A percentile compares a stretch with the other conserved stretches of the same genome.
These are phyloP conservation scores for Penicillium sp. DNA, from an alignment of 2,329 filamentous ascomycete species.

Conservation along the genomic window DNA sequence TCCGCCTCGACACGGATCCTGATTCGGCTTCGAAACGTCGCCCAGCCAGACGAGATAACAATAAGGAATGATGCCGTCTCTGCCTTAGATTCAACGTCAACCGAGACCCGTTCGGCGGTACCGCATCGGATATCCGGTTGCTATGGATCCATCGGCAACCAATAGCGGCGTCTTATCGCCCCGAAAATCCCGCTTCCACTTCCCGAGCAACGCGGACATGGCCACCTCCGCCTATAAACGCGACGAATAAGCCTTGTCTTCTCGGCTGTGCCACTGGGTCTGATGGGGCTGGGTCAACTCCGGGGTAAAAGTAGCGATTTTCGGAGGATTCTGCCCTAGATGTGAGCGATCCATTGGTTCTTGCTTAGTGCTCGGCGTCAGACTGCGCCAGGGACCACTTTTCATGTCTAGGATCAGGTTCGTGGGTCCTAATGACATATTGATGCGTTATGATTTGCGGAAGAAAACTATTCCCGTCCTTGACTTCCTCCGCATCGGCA, in stretches of 20 bases:
- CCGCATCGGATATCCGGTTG: conserved; percentile 17
- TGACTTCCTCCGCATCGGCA: conserved; percentile 22
- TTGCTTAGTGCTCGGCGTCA: neutral
- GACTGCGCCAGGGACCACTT: conserved; percentile 1
- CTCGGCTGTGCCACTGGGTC: neutral
- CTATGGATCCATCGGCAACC: conserved; percentile 6
- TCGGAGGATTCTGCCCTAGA: conserved; percentile 14
- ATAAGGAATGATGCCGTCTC: neutral
- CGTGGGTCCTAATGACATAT: conserved; percentile 12
- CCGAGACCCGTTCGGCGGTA: conserved; percentile 7
- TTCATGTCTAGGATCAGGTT: conserved; percentile 1
- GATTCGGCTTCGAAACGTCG: conserved; percentile 1
- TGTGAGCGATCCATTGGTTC: conserved; percentile 8
- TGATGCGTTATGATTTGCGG: conserved; percentile 13
- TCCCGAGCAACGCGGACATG: conserved; percentile 13
- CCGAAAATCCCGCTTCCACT: conserved; percentile 20
- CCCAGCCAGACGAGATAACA: neutral
- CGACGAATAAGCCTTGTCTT: conserved; percentile 8
- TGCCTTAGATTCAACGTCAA: neutral
- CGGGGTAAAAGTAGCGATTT: conserved; percentile 24
- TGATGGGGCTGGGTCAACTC: conserved; percentile 12
- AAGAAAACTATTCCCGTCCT: conserved; percentile 10
- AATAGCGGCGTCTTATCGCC: conserved; percentile 11
- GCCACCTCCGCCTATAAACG: neutral
- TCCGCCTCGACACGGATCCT: conserved; percentile 1